Evolutionary conservation across 805 yeast genomes (phyloP).

Genomic region (Candida hungchunana): DNA sequence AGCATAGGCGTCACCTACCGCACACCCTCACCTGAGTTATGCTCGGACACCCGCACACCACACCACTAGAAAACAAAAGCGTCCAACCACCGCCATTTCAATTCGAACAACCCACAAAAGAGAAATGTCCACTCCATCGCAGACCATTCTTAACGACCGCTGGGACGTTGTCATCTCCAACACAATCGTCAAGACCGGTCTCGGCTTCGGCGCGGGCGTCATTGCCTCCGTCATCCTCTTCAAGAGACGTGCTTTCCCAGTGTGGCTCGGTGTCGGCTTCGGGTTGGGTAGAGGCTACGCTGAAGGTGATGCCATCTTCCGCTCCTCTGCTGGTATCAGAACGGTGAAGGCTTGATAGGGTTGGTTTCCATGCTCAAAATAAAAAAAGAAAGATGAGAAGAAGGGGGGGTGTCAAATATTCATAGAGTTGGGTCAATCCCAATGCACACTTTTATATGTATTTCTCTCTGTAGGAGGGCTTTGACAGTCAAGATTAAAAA

Average conservation of each 20-base stretch:
- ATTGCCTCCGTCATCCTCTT: constrained; percentile 85
- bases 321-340: constrained; percentile 77
- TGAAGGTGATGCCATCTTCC: constrained; percentile 96
- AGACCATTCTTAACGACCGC: constrained; percentile 58
- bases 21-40: no score
- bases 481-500: no score
- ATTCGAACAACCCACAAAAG: no score
- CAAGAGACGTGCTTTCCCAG: constrained; percentile 95
- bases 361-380: not conserved
- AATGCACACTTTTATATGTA: no score
- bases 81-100: no score
- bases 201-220: constrained; percentile 97
- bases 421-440: no score
- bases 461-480: no score
- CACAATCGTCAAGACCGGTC: constrained; percentile 88
- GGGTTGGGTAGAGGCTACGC: constrained; percentile 98
- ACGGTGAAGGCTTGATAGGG: constrained; percentile 54
- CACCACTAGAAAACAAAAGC: no score
- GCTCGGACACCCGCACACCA: no score
- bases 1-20: no score
- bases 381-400: not conserved
- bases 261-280: constrained; percentile 95
- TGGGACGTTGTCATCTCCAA: constrained; percentile 98
- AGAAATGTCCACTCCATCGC: constrained; percentile 48
- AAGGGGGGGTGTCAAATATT: not conserved